Percentiles rank a stretch among this genome's conserved stretches.
Evolutionary conservation across 2,329 filamentous ascomycete species (phyloP).

Genomic region (Curvularia lunata): DNA sequence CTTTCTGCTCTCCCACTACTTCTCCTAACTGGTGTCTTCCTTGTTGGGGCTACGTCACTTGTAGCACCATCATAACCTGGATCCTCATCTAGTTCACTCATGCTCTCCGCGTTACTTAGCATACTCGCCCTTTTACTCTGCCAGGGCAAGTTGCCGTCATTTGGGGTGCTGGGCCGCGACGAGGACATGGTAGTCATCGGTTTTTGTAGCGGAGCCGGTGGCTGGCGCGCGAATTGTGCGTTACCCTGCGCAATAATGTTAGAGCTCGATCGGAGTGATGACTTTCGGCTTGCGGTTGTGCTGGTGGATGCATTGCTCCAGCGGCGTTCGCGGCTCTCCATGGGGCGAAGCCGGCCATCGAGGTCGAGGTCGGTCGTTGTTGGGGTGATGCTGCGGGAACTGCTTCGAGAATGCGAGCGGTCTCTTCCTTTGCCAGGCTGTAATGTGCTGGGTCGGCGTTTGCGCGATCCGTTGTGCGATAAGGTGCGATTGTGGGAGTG

Average conservation of each 20-base stretch:
- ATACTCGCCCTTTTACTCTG: conserved; percentile 44
- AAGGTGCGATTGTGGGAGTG: conserved; percentile 25
- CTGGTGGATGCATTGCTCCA: conserved; percentile 46
- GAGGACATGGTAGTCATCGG: neutral
- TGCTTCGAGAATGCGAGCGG: conserved; percentile 41
- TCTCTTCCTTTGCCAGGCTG: conserved; percentile 30
- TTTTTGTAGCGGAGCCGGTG: conserved; percentile 21
- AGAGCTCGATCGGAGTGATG: conserved; percentile 29
- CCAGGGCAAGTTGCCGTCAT: conserved; percentile 30
- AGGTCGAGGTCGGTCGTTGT: conserved; percentile 44
- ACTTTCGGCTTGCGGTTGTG: conserved; percentile 24
- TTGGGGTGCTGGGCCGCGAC: conserved; percentile 36
- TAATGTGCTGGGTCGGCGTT: conserved; percentile 39
- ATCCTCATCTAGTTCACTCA: conserved; percentile 21
- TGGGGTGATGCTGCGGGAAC: conserved; percentile 40
- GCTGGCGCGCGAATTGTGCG: conserved; percentile 38
- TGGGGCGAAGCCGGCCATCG: conserved; percentile 34
- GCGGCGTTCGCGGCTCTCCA: conserved; percentile 34
- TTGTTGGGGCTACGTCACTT: neutral
- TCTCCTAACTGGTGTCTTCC: conserved; percentile 12
- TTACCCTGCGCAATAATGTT: conserved; percentile 28
- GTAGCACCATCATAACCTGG: conserved; percentile 19
- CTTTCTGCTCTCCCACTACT: conserved; percentile 24
- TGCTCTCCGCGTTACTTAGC: conserved; percentile 39
- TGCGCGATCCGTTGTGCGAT: conserved; percentile 30